A percentile compares a stretch with the other conserved stretches of the same genome.
Evolutionary conservation across 2,329 filamentous ascomycete species (phyloP).

Genomic region (Monilinia vaccinii-corymbosi): DNA sequence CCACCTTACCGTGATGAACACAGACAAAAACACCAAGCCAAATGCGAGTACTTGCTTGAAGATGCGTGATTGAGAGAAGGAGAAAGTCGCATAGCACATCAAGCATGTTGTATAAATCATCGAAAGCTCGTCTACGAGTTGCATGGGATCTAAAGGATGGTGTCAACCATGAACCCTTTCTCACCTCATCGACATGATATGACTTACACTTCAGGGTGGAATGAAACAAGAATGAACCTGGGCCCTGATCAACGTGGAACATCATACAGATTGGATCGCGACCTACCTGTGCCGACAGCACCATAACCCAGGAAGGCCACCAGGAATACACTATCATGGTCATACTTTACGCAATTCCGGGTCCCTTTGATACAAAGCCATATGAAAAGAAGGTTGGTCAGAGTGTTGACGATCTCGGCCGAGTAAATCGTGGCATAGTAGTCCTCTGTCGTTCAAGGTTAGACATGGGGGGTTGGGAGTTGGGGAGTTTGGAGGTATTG

Average conservation of each 20-base stretch:
- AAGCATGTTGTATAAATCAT: slow-evolving; percentile 67
- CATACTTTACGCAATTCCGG: slow-evolving; percentile 59
- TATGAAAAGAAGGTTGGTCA: slow-evolving; percentile 78
- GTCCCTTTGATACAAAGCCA: slow-evolving; percentile 70
- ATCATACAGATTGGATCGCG: not conserved
- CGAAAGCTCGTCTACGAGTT: slow-evolving; percentile 59
- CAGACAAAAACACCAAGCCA: slow-evolving; percentile 39
- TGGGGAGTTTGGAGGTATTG: slow-evolving; percentile 35
- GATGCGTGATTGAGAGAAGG: slow-evolving; percentile 42
- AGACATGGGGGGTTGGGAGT: not conserved
- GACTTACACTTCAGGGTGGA: slow-evolving; percentile 33
- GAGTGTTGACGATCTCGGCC: slow-evolving; percentile 69
- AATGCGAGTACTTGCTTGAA: slow-evolving; percentile 42
- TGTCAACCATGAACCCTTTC: not conserved
- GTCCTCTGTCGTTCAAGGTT: slow-evolving; percentile 41
- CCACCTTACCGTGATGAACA: slow-evolving; percentile 54
- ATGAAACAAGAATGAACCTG: slow-evolving; percentile 31
- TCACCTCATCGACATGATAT: not conserved
- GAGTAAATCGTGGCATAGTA: slow-evolving; percentile 67
- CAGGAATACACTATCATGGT: slow-evolving; percentile 68
- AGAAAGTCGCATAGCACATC: slow-evolving; percentile 61
- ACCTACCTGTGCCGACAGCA: slow-evolving; percentile 30
- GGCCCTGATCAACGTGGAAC: not conserved
- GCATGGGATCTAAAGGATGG: slow-evolving; percentile 50
- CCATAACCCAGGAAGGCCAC: slow-evolving; percentile 45